Percentiles rank a stretch among this genome's conserved stretches.
Evolutionary conservation across 306 rosid species (phyloP).

Genomic region (Lablab purpureus): DNA sequence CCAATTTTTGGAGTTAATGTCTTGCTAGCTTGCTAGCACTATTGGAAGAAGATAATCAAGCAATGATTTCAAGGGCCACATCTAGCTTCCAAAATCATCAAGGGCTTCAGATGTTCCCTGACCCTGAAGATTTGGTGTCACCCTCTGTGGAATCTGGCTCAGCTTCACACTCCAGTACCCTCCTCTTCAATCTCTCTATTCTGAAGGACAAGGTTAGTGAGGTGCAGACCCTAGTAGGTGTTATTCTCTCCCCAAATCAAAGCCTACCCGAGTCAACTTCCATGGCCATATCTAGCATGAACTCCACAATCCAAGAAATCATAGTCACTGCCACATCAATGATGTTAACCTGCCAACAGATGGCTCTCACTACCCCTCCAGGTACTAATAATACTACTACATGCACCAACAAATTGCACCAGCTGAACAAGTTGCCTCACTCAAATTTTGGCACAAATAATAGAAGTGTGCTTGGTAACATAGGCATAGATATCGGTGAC

Average conservation of each 20-base stretch:
- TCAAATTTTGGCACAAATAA: slow-evolving; percentile 27
- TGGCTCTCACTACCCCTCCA: slow-evolving; percentile 49
- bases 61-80: slow-evolving; percentile 57
- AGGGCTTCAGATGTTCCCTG: slow-evolving; percentile 45
- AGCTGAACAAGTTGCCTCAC: slow-evolving; percentile 39
- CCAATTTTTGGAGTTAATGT: background rate
- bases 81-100: slow-evolving; percentile 48
- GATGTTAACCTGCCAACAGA: slow-evolving; percentile 76
- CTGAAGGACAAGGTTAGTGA: slow-evolving; percentile 75
- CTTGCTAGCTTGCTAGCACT: background rate
- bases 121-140: slow-evolving; percentile 42
- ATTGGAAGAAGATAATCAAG: background rate
- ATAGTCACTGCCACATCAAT: slow-evolving; percentile 77
- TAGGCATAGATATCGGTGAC: slow-evolving; percentile 35
- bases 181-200: slow-evolving; percentile 69
- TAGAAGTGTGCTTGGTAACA: background rate
- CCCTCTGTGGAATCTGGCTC: slow-evolving; percentile 45
- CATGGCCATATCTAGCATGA: slow-evolving; percentile 60
- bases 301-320: slow-evolving; percentile 74
- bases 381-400: slow-evolving; percentile 35
- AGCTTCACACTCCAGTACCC: slow-evolving; percentile 53
- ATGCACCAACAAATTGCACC: slow-evolving; percentile 42
- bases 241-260: slow-evolving; percentile 60
- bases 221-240: slow-evolving; percentile 59
- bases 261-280: slow-evolving; percentile 49